Evolutionary conservation across 2,329 filamentous ascomycete genomes (phyloP).

Genomic region (Rhinocladiella mackenziei): DNA sequence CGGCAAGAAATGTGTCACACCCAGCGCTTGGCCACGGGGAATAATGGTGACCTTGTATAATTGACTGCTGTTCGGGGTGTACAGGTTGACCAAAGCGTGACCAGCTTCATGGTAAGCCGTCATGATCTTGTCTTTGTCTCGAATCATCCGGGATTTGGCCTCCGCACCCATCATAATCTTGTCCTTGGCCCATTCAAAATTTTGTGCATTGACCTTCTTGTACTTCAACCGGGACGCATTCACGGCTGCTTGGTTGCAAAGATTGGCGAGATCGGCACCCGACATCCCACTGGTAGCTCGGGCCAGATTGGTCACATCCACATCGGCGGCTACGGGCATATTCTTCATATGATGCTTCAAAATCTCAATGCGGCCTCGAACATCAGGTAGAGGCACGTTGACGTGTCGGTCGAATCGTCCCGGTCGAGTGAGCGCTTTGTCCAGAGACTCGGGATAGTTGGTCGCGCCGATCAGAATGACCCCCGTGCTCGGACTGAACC

Average conservation of each 20-base stretch:
- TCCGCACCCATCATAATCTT: conserved; percentile 97
- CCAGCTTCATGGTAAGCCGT: conserved; percentile 97
- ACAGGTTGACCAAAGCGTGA: conserved; percentile 84
- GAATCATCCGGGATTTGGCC: conserved; percentile 81
- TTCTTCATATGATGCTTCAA: conserved; percentile 91
- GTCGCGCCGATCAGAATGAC: conserved; percentile 96
- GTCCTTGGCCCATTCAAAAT: conserved; percentile 97
- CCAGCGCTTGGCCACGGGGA: conserved; percentile 78
- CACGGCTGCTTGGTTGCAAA: conserved; percentile 93
- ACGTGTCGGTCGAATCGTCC: conserved; percentile 96
- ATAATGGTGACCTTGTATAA: conserved; percentile 98
- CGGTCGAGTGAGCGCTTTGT: conserved; percentile 89
- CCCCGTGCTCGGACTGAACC: conserved; percentile 89
- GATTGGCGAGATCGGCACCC: conserved; percentile 91
- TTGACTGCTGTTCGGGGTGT: conserved; percentile 68
- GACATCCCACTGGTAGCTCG: conserved; percentile 87
- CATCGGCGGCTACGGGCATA: conserved; percentile 73
- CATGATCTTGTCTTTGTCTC: conserved; percentile 80
- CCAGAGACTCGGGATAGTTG: conserved; percentile 89
- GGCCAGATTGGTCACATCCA: conserved; percentile 79
- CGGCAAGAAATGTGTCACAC: conserved; percentile 81
- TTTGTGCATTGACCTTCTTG: conserved; percentile 66
- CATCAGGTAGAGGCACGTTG: conserved; percentile 81
- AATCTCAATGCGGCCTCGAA: conserved; percentile 87
- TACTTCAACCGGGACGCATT: conserved; percentile 86